Conservation (phyloP, 2,329 filamentous ascomycete species). For the Fusarium liriodendri region DNA sequence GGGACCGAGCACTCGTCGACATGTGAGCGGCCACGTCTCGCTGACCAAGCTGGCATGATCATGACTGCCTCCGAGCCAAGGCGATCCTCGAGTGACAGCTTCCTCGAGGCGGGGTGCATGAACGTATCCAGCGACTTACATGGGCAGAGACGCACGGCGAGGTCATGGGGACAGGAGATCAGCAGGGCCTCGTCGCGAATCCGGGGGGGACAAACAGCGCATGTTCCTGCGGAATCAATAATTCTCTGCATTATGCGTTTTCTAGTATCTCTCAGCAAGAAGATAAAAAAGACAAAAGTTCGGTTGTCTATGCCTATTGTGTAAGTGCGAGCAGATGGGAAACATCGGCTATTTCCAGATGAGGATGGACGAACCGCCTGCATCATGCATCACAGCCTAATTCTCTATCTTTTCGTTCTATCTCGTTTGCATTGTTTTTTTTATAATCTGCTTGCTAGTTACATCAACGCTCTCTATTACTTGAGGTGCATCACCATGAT, state of each 20-base stretch:
- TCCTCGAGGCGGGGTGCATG: constrained; percentile 23
- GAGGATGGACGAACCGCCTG: neutral
- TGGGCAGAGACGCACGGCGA: constrained; percentile 17
- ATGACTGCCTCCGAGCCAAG: neutral
- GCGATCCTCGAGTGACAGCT: neutral
- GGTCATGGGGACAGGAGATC: constrained; percentile 8
- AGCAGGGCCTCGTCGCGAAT: constrained; percentile 10
- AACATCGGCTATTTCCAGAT: neutral
- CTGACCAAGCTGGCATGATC: neutral
- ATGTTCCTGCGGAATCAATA: neutral
- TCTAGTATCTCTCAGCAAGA: neutral
- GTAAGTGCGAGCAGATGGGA: neutral
- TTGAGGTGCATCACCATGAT: constrained; percentile 86
- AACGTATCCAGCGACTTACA: constrained; percentile 14
- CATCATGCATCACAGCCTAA: neutral
- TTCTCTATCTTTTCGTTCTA: neutral
- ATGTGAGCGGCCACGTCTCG: neutral
- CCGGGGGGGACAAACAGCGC: neutral
- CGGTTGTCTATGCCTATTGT: neutral
- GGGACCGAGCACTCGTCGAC: neutral
- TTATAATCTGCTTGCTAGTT: constrained; percentile 18
- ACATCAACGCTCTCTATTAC: constrained; percentile 55
- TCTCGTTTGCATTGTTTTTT: constrained; percentile 2
- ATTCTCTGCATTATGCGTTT: neutral
- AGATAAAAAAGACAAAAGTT: neutral